phyloP scores from a whole-genome alignment of 1,139 yeast genomes.

The Yamadazyma pseudoaaseri region DNA sequence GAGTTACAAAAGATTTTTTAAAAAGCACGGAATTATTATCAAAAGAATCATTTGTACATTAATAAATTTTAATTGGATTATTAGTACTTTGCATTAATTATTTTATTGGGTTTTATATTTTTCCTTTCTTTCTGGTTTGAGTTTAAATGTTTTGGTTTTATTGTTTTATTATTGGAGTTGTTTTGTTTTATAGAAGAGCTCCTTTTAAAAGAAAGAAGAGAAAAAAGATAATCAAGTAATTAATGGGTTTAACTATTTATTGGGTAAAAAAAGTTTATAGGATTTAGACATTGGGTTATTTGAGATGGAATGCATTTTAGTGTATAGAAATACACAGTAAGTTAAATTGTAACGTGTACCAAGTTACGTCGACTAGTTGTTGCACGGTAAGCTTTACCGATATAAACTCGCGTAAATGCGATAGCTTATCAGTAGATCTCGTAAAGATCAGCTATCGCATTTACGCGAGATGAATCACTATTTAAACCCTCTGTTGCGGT shows the following conservation, averaged over 20 bases:
- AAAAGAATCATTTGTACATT: constrained; percentile 3
- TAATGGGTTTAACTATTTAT: constrained; percentile 28
- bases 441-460: constrained; percentile 4
- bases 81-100: constrained; percentile 4
- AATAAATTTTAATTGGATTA: constrained; percentile 2
- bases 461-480: constrained; percentile 2
- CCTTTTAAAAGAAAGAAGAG: constrained; percentile 13
- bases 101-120: constrained; percentile 9
- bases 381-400: neutral
- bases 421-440: too few species aligned
- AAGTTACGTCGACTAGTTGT: neutral
- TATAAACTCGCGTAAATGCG: neutral
- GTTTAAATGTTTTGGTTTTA: constrained; percentile 5
- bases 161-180: constrained; percentile 9
- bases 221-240: constrained; percentile 11
- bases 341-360: neutral
- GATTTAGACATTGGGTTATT: constrained; percentile 43
- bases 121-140: constrained; percentile 9
- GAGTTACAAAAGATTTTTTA: neutral
- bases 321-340: neutral
- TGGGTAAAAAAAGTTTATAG: constrained; percentile 23
- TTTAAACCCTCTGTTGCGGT: too few species aligned
- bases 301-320: constrained; percentile 24
- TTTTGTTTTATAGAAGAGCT: constrained; percentile 10
- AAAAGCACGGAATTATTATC: too few species aligned